Evolutionary conservation across 2,329 filamentous ascomycete species (phyloP), one percentile per base, ranked within the genome.

Genomic region (Trichoderma atrobrunneum): DNA sequence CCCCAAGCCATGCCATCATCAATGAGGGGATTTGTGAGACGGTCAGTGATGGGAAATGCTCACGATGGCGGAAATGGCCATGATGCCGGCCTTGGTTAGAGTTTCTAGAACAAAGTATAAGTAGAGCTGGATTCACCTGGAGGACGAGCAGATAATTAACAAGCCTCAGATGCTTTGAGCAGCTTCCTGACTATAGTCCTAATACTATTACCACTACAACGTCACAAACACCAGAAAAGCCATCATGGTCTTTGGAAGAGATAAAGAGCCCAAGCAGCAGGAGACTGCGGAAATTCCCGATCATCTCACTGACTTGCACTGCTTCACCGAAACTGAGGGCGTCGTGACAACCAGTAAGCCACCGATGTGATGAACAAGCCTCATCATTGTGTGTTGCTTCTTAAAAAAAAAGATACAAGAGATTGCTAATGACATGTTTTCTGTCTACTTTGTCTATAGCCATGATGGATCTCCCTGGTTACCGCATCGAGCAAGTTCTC

Each of bases 391-490:
- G 43, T 39, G 16, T 39, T 39, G 36, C n/a, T 24, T 3, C 6
- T n/a, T 16, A n/a, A n/a, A 21, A 51, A 24, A 21, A 51, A 21
- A 51, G 10, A 51, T 3, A 3, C 8, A 51, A 24, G 48, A 14
- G 48, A 24, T 54, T 21, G 48, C 21, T 54, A 24, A 54, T 24
- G 48, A 7, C 48, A 24, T 51, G 24, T 14, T 24, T 51, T 21
- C 3, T 12, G 18, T n/a, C n/a, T 51, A 51, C 43, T 21, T 51
- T 51, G 43, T 5, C 7, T 7, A 4, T 59, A 83, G 81, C 89
- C 68, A 90, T 90, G 88, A 88, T 87, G 79, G 88, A 90, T 76
- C 80, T 91, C 26, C 88, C 88, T 0, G 88, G 88, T 8, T 90
- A 90, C 79, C 87, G 85, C 74, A 82, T 90, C 62, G 84, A 86